Base-by-base conservation (phyloP, 1,284 basidiomycete species). In the Schizophyllum amplum region DNA sequence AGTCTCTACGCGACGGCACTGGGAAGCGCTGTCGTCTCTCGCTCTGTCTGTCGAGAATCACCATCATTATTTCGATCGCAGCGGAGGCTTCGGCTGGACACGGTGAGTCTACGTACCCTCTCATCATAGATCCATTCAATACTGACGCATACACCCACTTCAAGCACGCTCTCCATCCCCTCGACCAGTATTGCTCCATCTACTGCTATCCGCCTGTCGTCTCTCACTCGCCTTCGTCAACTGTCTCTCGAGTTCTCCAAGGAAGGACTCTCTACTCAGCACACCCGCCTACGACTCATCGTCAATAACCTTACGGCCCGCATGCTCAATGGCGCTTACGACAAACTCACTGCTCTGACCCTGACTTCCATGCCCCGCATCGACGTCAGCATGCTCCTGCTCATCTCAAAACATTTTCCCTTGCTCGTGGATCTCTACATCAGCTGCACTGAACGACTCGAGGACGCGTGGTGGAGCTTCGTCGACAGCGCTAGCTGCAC, bases 391-490 rank as follows among this genome's bases (percentile, higher is more conserved):
- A 62, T 85, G 52, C 72, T 88, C 26, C 59, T 61, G 4, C 61
- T 72, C n/a, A 71, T 87, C 46, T 73, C 80, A 5, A 62, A 60
- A 21, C 67, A 64, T 4, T 81, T 84, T 57, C 75, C 76, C 42
- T 64, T 59, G 27, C 68, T 87, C 24, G 59, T 60, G 1, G 68
- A 71, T 55, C 75, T 87, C 9, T 71, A 78, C 59, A 69, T 87
- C 54, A 81, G 79, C 62, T 81, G 79, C 57, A 75, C 79, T 11
- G 82, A 84, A 59, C 73, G 81, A 22, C 71, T 87, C 24, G 77
- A 82, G 52, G 86, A 83, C 66, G 87, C 85, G 66, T 81, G 79
- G 75, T 63, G 65, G 53, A 87, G 86, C 65, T 81, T 81, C 57
- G 81, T 82, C 66, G 83, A 86, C 52, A 82, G 80, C 48, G 71